phyloP scores from a whole-genome alignment of 257 asterid genomes.

The Solanum sejunctum region DNA sequence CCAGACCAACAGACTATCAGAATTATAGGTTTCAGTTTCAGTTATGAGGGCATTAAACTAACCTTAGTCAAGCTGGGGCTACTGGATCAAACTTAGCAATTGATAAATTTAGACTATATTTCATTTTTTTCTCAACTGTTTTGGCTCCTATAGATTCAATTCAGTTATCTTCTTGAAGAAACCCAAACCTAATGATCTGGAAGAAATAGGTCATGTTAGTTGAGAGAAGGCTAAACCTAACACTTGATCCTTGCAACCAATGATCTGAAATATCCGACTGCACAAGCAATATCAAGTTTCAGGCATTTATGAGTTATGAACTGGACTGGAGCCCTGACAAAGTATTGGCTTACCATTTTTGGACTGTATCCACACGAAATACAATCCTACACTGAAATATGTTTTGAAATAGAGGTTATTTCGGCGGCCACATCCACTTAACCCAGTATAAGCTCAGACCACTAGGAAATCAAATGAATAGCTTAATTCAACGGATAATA shows the following conservation, averaged over 20 bases:
- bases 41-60: neutral
- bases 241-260: neutral
- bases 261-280: neutral
- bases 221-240: neutral
- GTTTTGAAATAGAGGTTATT: neutral
- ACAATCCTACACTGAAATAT: neutral
- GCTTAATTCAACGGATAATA: neutral
- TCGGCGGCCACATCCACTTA: neutral
- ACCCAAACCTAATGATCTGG: neutral
- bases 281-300: neutral
- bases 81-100: neutral
- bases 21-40: neutral
- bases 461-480: neutral
- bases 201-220: neutral
- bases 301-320: neutral
- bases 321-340: neutral
- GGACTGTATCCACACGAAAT: neutral
- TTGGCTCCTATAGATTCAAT: neutral
- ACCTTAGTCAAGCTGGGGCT: neutral
- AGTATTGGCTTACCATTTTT: neutral
- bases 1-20: neutral
- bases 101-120: neutral
- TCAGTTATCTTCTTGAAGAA: neutral
- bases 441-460: neutral
- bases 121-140: neutral